A percentile compares a stretch with the other conserved stretches of the same genome.
Conservation (phyloP, 2,329 filamentous ascomycete genomes). For the Fusarium albidum region DNA sequence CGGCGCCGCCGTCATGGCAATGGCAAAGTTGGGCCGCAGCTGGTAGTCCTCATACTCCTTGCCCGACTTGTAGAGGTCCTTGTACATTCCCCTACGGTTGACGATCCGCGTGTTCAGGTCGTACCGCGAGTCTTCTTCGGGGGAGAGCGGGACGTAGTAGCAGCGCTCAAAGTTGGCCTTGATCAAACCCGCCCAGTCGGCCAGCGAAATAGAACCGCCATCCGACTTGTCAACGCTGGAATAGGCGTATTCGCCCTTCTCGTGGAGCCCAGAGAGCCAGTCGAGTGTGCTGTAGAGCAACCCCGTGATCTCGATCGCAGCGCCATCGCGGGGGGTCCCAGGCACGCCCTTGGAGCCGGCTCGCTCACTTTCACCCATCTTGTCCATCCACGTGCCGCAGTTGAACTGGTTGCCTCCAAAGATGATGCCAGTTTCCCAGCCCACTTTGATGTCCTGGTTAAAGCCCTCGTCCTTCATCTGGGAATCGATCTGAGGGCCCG, state of each 20-base stretch:
- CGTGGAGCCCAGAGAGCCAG: constrained; percentile 77
- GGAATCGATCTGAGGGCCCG: constrained; percentile 84
- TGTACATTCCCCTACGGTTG: constrained; percentile 96
- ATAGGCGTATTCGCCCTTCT: constrained; percentile 75
- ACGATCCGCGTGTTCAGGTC: constrained; percentile 81
- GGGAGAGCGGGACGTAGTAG: constrained; percentile 81
- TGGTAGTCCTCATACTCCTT: constrained; percentile 99
- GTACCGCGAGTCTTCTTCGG: constrained; percentile 76
- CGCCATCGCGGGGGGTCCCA: constrained; percentile 95
- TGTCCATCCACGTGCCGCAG: constrained; percentile 99
- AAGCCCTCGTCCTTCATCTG: constrained; percentile 96
- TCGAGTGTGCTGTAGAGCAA: constrained; percentile 87
- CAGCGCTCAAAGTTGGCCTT: constrained; percentile 89
- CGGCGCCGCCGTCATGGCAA: constrained; percentile 93
- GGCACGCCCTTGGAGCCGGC: constrained; percentile 93
- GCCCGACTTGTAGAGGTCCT: constrained; percentile 91
- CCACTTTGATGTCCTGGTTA: constrained; percentile 87
- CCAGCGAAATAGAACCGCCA: constrained; percentile 70
- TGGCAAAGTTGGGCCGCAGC: constrained; percentile 90
- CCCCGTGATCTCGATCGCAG: constrained; percentile 93
- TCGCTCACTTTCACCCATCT: constrained; percentile 97
- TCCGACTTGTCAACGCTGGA: constrained; percentile 74
- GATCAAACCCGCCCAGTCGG: constrained; percentile 81
- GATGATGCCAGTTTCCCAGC: constrained; percentile 89
- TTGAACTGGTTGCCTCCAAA: constrained; percentile 95